Evolutionary conservation across 371 early-diverging fungal genomes (phyloP), one percentile per base, ranked within the genome.

Genomic region (Mycotypha africana): DNA sequence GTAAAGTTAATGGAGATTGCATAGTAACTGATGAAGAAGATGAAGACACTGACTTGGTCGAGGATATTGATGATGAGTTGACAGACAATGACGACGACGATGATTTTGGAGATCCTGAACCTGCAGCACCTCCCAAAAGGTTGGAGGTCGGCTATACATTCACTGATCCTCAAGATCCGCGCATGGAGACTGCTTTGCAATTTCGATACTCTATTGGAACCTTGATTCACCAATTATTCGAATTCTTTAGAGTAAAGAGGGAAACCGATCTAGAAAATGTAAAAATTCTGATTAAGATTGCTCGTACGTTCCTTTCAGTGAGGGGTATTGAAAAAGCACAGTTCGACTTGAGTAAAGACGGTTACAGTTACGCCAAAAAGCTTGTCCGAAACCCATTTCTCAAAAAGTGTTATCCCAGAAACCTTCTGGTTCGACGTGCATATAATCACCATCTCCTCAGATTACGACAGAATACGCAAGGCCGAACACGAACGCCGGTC

Each of bases 241-340:
- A 30, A 1, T 80, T 62, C 48, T 79, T 87, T 58, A 64, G 58
- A 20, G 54, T 42, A 0, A 53, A 69, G 26, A 66, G 82, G 8
- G 87, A 86, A 43, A 88, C 91, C 50, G 89, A 92, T 55, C 77
- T 88, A 1, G 87, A 84, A 50, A 82, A 81, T 40, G 65, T 88
- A 51, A 88, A 86, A 53, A 63, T 77, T 14, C 47, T 86, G 26
- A 65, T 88, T 36, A 79, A 84, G 60, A 71, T 82, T 20, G 56
- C 76, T 1, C 68, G 76, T 15, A 48, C 69, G 0, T 83, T 62
- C 47, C 52, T 89, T 31, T 72, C 82, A 15, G 76, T 85, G 56
- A 76, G 84, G 14, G 92, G 92, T 26, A 62, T 78, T 3, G 84
- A 85, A 32, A 74, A 76, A 26, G 32, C 55, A 3, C 44, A 53